Conservation (phyloP, 1,284 basidiomycete species). For the Gymnopus androsaceus region DNA sequence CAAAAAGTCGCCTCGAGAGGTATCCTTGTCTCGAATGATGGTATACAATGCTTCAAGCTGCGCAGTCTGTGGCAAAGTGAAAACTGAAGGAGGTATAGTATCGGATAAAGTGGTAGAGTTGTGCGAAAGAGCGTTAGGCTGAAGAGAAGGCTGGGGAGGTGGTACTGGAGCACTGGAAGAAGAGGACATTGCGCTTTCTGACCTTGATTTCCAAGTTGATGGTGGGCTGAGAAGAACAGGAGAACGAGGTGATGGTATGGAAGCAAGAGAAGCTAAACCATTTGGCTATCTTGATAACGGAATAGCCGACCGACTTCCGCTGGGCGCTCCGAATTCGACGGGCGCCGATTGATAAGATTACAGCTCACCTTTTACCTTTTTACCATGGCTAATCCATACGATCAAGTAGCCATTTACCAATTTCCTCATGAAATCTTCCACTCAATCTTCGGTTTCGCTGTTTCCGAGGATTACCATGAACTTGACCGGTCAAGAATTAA, state of each 20-base stretch:
- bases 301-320: too few species aligned
- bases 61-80: constrained; percentile 82
- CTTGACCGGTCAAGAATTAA: not conserved
- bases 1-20: constrained; percentile 90
- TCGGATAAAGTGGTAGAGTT: not conserved
- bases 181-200: not conserved
- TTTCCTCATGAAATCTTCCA: constrained; percentile 3
- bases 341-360: too few species aligned
- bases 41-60: constrained; percentile 96
- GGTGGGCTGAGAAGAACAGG: not conserved
- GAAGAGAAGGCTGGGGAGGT: constrained; percentile 16
- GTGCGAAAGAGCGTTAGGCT: constrained; percentile 2
- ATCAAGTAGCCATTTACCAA: constrained; percentile 5
- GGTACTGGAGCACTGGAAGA: not conserved
- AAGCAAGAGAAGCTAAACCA: not conserved
- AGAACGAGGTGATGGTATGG: constrained; percentile 1
- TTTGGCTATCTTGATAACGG: not conserved
- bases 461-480: not conserved
- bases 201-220: not conserved
- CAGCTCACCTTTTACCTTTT: too few species aligned
- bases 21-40: constrained; percentile 88
- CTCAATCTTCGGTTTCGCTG: not conserved
- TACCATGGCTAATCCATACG: constrained; percentile 1
- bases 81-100: constrained; percentile 74
- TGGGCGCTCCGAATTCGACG: too few species aligned